Evolutionary conservation across 2,329 filamentous ascomycete species (phyloP), one percentile per base, ranked within the genome.

Genomic region (Hypoxylon sp.): DNA sequence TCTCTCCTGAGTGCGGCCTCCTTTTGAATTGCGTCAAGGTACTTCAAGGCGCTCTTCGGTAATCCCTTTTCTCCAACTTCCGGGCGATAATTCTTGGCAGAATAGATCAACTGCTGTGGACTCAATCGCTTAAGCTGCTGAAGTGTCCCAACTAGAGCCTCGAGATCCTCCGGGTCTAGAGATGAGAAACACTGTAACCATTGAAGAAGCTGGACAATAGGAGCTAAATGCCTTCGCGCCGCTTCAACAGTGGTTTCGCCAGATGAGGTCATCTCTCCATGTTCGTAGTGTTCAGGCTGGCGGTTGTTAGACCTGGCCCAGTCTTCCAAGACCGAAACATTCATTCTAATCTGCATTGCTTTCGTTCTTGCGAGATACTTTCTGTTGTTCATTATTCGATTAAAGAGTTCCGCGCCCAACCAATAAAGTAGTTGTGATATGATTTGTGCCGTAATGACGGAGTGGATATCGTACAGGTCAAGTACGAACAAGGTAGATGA

Each of bases 291-390:
- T 74, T 98, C 95, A 1, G 95, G 93, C 70, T 96, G 90, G 26
- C 95, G 88, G 75, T 97, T 98, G 78, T 99, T 99, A 15, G 87
- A 85, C 28, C 94, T 87, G 1, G 95, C 94, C 95, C 95, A 99
- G 74, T 99, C 95, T 77, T 99, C 95, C 19, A 99, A 82, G 6
- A 89, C 90, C 0, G 95, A 98, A 6, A 99, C 89, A 75, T 99
- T 99, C 94, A 99, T 98, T 69, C 95, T 92, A 71, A 99, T 98
- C 77, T 99, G 95, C 95, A 99, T 99, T 3, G 95, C 95, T 78
- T 99, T 99, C 17, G 95, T 99, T 55, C 95, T 87, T 5, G 95
- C 94, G 8, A 99, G 84, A 73, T 97, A 99, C 76, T 94, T 94
- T 68, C 93, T 88, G 73, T 96, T 97, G 28, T 92, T 94, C 92